Percentiles rank a stretch among this genome's conserved stretches.
Conservation (phyloP, 192 early-diverging fungal species). For the Glomus cerebriforme region DNA sequence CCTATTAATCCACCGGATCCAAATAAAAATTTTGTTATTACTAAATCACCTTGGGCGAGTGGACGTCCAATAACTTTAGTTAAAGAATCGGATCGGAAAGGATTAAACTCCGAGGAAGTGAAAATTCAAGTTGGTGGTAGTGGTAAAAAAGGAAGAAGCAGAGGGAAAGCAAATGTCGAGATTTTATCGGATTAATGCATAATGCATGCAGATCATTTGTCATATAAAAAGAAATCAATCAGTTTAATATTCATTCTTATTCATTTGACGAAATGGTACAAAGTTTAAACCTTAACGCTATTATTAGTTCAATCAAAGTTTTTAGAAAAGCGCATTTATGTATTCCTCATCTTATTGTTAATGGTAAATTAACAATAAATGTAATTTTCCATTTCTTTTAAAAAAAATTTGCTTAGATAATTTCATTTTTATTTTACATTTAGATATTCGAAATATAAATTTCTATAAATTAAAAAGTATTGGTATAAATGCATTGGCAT, state of each 20-base stretch:
- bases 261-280: conserved; percentile 63
- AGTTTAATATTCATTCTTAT: too few species aligned
- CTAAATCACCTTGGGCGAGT: conserved; percentile 22
- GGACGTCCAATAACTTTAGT: conserved; percentile 17
- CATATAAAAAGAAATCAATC: too few species aligned
- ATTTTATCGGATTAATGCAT: background rate
- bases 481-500: conserved; percentile 77
- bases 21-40: conserved; percentile 4
- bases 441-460: conserved; percentile 72
- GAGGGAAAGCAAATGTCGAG: background rate
- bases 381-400: background rate
- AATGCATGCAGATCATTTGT: background rate
- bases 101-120: conserved; percentile 9
- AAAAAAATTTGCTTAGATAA: too few species aligned
- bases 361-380: conserved; percentile 43
- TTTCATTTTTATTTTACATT: background rate
- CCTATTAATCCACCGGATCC: background rate
- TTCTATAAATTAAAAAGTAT: conserved; percentile 56
- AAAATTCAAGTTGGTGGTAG: background rate
- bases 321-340: conserved; percentile 67
- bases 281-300: conserved; percentile 71
- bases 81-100: conserved; percentile 10
- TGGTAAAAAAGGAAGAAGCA: background rate
- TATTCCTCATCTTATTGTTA: conserved; percentile 75
- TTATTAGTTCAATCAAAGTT: conserved; percentile 56